These are phyloP conservation scores for Dryas integrifolia DNA, from an alignment of 331 rosid genomes.

Conservation along the genomic window DNA sequence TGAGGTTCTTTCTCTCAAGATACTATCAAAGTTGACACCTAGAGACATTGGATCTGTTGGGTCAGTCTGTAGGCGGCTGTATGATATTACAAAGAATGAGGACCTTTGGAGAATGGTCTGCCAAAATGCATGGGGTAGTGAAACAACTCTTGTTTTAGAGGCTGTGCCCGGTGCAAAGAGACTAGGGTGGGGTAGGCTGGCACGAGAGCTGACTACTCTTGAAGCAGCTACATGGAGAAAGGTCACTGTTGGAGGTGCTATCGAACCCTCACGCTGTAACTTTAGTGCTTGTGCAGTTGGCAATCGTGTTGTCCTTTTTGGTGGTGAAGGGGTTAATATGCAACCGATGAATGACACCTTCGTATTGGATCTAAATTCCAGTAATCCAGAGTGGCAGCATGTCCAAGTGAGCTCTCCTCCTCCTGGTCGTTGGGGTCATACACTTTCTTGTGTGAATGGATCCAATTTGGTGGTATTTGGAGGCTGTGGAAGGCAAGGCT, in stretches of 20 bases:
- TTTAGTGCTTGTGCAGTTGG: slow-evolving; percentile 99
- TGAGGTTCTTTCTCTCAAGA: slow-evolving; percentile 86
- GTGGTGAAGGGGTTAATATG: slow-evolving; percentile 99
- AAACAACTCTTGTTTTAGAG: slow-evolving; percentile 89
- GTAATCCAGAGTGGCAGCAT: slow-evolving; percentile 95
- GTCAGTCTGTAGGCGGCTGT: slow-evolving; percentile 71
- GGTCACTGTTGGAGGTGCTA: slow-evolving; percentile 86
- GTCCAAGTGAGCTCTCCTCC: slow-evolving; percentile 99
- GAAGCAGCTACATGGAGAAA: slow-evolving; percentile 99
- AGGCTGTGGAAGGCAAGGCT: slow-evolving; percentile 96
- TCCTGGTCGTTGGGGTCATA: slow-evolving; percentile 99
- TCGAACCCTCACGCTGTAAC: slow-evolving; percentile 98
- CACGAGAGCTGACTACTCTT: slow-evolving; percentile 95
- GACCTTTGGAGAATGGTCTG: slow-evolving; percentile 98
- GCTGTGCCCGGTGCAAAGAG: slow-evolving; percentile 96
- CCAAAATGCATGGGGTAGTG: slow-evolving; percentile 99
- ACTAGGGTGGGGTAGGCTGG: slow-evolving; percentile 93
- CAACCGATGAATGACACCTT: slow-evolving; percentile 85
- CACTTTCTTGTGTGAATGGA: slow-evolving; percentile 94
- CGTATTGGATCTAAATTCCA: slow-evolving; percentile 80
- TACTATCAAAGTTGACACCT: slow-evolving; percentile 84
- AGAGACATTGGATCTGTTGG: slow-evolving; percentile 96
- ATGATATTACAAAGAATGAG: slow-evolving; percentile 77
- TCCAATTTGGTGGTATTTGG: slow-evolving; percentile 95
- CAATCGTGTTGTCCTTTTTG: slow-evolving; percentile 92